Evolutionary conservation across 352 stramenopile species (phyloP).

Genomic region (Globisporangium okanoganense): DNA sequence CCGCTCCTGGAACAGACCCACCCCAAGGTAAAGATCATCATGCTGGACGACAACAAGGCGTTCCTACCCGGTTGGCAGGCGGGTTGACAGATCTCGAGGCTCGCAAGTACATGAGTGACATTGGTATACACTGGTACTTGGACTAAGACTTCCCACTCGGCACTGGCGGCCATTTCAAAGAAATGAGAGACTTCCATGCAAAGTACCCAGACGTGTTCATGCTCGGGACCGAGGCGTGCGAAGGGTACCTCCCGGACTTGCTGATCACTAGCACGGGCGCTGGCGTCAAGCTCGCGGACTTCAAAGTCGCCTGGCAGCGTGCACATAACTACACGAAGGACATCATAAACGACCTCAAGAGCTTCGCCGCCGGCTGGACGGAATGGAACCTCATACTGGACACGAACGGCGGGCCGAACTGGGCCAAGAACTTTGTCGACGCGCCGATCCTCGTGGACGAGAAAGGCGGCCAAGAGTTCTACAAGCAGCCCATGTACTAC

Average conservation of each 20-base stretch:
- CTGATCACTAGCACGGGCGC: slow-evolving; percentile 34
- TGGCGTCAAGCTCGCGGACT: slow-evolving; percentile 35
- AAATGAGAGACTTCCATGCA: slow-evolving; percentile 47
- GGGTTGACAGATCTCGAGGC: slow-evolving; percentile 39
- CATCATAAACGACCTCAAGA: slow-evolving; percentile 80
- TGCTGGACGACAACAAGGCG: slow-evolving; percentile 81
- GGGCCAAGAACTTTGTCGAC: slow-evolving; percentile 64
- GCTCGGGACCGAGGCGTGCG: slow-evolving; percentile 76
- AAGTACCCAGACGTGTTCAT: slow-evolving; percentile 73
- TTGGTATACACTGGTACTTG: slow-evolving; percentile 88
- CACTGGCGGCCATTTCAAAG: slow-evolving; percentile 37
- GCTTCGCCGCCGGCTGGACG: slow-evolving; percentile 62
- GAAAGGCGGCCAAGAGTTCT: slow-evolving; percentile 36
- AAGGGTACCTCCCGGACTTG: slow-evolving; percentile 47
- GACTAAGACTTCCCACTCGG: slow-evolving; percentile 51
- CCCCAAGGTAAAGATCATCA: slow-evolving; percentile 81
- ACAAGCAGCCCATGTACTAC: slow-evolving; percentile 76
- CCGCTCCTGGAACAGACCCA: slow-evolving; percentile 59
- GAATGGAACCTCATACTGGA: slow-evolving; percentile 83
- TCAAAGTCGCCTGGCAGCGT: slow-evolving; percentile 47
- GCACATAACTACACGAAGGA: slow-evolving; percentile 73
- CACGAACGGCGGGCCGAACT: slow-evolving; percentile 62
- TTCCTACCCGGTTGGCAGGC: slow-evolving; percentile 34
- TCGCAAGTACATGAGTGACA: slow-evolving; percentile 71
- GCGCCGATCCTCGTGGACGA: slow-evolving; percentile 57